Evolutionary conservation across 139 green algal species (phyloP), one percentile per base, ranked within the genome.

Genomic region (Coccomyxa sp.): DNA sequence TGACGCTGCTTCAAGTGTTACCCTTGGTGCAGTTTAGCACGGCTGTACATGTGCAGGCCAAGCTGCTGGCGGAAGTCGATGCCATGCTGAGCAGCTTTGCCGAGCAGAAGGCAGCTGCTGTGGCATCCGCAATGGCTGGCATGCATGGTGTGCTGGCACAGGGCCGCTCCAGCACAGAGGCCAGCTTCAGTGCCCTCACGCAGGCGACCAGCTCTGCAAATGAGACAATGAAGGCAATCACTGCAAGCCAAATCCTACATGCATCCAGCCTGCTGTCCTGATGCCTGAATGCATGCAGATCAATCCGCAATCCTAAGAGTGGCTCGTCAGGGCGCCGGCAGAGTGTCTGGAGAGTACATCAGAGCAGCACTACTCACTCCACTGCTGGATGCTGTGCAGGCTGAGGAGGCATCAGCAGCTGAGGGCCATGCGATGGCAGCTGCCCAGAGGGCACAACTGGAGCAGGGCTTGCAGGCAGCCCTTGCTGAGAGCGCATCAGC

Each of bases 51-150:
- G 84, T 87, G 55, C 82, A 90, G 73, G 68, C 58, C 8, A 78
- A 55, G 34, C 78, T 94, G 70, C 34, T 78, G 34, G 38, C 73
- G 39, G 80, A 88, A 73, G 80, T 94, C 27, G 40, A 12, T 1
- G 68, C 44, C 34, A 54, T 91, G 77, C 84, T 92, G 55, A 36
- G n/a, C 16, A 70, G 54, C 12, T 88, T 93, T 70, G 68, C 78
- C 8, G 44, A 76, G 55, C 55, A 37, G 24, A 75, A 81, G 76
- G 22, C 39, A 27, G 22, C 31, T 4, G 76, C 78, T 54, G 81
- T 81, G 37, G 74, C 39, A 27, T 34, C 38, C 33, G 78, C 81
- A 35, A 55, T 81, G 24, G 68, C 69, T 22, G 75, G 44, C 14
- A 8, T 81, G 22, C 34, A 22, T 39, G 35, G 69, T 39, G 38